These are phyloP conservation scores for Acacia confusa DNA, from an alignment of 306 rosid species.

Conservation along the genomic window DNA sequence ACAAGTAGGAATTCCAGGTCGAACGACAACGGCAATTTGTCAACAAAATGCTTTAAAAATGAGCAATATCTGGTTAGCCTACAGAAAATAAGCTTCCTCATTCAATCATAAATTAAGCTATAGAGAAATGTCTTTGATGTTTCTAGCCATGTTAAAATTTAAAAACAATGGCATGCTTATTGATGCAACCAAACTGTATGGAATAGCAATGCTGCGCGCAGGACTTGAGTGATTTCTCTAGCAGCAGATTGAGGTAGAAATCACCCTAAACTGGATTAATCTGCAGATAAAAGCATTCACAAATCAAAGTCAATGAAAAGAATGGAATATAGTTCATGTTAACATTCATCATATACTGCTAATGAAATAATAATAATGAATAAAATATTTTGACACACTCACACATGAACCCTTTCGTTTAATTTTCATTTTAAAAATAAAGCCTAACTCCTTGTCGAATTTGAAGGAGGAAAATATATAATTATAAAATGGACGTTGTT, in stretches of 20 bases:
- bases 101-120: conserved; percentile 17
- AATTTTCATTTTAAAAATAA: not conserved
- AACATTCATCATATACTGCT: not conserved
- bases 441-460: too few species aligned
- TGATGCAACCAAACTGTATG: not conserved
- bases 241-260: not conserved
- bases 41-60: not conserved
- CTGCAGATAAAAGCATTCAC: conserved; percentile 12
- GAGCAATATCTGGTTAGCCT: not conserved
- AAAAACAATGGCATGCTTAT: not conserved
- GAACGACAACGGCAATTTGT: not conserved
- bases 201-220: not conserved
- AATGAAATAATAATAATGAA: not conserved
- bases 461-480: too few species aligned
- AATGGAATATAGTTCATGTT: not conserved
- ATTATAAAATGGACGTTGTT: not conserved
- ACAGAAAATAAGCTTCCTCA: conserved; percentile 12
- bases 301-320: not conserved
- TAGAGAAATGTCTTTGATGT: not conserved
- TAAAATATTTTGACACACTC: not conserved
- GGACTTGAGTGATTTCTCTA: not conserved
- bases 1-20: not conserved
- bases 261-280: not conserved
- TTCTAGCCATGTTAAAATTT: not conserved
- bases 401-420: not conserved